These are phyloP conservation scores for Boechera retrofracta DNA, from an alignment of 345 rosid species.

Conservation along the genomic window DNA sequence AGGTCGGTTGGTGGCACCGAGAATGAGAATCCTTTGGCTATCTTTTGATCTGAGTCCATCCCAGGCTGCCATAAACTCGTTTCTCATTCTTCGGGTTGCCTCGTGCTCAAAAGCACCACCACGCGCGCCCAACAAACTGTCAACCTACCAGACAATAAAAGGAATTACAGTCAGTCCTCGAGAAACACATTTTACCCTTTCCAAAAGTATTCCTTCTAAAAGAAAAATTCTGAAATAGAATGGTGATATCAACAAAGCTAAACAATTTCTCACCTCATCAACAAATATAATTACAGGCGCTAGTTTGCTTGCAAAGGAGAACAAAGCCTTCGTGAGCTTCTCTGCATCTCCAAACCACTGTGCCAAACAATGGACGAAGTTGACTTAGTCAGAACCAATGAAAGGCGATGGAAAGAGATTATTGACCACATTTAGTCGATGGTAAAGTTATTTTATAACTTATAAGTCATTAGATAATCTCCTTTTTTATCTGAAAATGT, in stretches of 20 bases:
- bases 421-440: background rate
- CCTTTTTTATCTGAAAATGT: background rate
- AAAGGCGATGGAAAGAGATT: slow-evolving; percentile 5
- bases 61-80: slow-evolving; percentile 99
- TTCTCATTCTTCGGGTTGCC: slow-evolving; percentile 98
- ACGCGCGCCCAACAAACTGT: slow-evolving; percentile 97
- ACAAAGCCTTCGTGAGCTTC: slow-evolving; percentile 94
- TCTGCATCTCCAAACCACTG: slow-evolving; percentile 99
- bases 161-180: background rate
- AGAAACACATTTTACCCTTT: background rate
- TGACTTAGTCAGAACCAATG: slow-evolving; percentile 30
- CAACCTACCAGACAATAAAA: slow-evolving; percentile 60
- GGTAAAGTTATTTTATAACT: background rate
- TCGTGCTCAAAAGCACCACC: slow-evolving; percentile 96
- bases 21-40: slow-evolving; percentile 93
- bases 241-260: slow-evolving; percentile 17
- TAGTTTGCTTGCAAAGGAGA: slow-evolving; percentile 91
- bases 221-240: background rate
- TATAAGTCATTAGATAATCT: background rate
- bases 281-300: slow-evolving; percentile 96
- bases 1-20: slow-evolving; percentile 98
- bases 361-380: slow-evolving; percentile 29
- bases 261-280: slow-evolving; percentile 72
- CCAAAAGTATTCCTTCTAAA: background rate
- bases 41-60: slow-evolving; percentile 97